phyloP scores from a whole-genome alignment of 2,329 filamentous ascomycete species.

The Ophiostoma angusticollis region DNA sequence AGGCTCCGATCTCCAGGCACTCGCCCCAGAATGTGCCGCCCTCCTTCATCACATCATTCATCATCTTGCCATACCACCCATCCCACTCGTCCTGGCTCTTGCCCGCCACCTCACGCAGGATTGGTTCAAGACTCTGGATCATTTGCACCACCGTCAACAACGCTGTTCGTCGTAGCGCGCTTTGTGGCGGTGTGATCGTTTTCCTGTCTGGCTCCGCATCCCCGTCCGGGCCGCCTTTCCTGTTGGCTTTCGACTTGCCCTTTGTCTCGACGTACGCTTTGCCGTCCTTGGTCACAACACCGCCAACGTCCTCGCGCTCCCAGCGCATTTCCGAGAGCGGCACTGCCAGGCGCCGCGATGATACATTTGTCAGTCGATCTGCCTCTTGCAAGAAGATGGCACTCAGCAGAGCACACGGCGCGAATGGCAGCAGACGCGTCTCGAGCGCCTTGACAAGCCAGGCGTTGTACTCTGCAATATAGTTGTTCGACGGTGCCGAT shows the following conservation, averaged over 20 bases:
- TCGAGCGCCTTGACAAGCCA: constrained; percentile 73
- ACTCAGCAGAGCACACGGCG: constrained; percentile 67
- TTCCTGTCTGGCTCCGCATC: constrained; percentile 24
- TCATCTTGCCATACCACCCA: constrained; percentile 77
- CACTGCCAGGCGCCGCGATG: constrained; percentile 69
- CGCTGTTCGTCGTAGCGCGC: constrained; percentile 65
- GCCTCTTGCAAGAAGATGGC: constrained; percentile 72
- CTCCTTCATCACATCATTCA: constrained; percentile 67
- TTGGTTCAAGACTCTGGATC: constrained; percentile 73
- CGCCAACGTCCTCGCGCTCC: constrained; percentile 65
- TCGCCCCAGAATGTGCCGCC: constrained; percentile 71
- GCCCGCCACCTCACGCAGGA: constrained; percentile 67
- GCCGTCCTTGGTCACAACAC: constrained; percentile 46
- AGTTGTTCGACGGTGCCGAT: constrained; percentile 67
- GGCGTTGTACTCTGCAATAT: constrained; percentile 67
- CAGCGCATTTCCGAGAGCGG: constrained; percentile 74
- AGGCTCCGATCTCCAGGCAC: constrained; percentile 76
- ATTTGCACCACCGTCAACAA: constrained; percentile 68
- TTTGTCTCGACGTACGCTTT: constrained; percentile 45
- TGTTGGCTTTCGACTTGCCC: constrained; percentile 12
- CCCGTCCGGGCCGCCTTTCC: too few species aligned
- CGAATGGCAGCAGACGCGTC: constrained; percentile 51
- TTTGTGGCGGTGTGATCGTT: constrained; percentile 53
- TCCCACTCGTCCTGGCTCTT: constrained; percentile 92
- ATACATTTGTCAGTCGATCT: constrained; percentile 55